Conservation (phyloP, 352 stramenopile species). For the Globisporangium nodosum region DNA sequence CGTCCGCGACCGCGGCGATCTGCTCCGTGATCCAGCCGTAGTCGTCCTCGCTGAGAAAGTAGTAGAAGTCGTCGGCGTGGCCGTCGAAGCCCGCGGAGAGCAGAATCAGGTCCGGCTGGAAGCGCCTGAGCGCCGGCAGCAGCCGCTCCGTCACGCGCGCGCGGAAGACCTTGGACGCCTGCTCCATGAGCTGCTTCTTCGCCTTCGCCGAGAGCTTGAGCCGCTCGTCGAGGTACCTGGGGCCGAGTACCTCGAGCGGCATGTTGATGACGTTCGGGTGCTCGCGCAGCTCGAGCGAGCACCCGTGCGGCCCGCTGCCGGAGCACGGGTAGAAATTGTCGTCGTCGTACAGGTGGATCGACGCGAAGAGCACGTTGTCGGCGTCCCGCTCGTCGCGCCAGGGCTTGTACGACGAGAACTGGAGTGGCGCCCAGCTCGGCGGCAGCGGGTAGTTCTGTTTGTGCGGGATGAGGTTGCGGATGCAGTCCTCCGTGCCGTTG, state of each 20-base stretch:
- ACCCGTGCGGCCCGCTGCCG: constrained; percentile 36
- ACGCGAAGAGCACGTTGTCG: constrained; percentile 64
- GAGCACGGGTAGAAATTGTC: constrained; percentile 67
- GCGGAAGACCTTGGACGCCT: constrained; percentile 41
- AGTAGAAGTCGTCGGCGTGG: constrained; percentile 64
- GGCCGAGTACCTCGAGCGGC: constrained; percentile 39
- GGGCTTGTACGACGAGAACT: constrained; percentile 59
- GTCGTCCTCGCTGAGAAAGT: constrained; percentile 78
- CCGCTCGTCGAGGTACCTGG: constrained; percentile 52
- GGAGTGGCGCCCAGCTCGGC: constrained; percentile 49
- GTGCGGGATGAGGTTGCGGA: constrained; percentile 54
- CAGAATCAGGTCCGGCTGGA: constrained; percentile 59
- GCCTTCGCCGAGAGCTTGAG: constrained; percentile 50
- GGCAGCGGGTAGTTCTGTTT: constrained; percentile 61
- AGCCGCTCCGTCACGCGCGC: constrained; percentile 35
- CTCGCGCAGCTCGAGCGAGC: constrained; percentile 38
- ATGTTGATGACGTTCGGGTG: constrained; percentile 53
- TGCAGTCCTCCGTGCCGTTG: constrained; percentile 79
- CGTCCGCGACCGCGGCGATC: constrained; percentile 87
- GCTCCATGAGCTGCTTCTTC: constrained; percentile 42
- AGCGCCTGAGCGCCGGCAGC: constrained; percentile 37
- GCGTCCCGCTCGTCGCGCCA: constrained; percentile 60
- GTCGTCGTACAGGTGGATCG: constrained; percentile 56
- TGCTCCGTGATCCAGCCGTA: constrained; percentile 83
- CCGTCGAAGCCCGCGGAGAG: constrained; percentile 67